Evolutionary conservation across 768 basidiomycete species (phyloP).

Genomic region (Neoboletus magnificus): DNA sequence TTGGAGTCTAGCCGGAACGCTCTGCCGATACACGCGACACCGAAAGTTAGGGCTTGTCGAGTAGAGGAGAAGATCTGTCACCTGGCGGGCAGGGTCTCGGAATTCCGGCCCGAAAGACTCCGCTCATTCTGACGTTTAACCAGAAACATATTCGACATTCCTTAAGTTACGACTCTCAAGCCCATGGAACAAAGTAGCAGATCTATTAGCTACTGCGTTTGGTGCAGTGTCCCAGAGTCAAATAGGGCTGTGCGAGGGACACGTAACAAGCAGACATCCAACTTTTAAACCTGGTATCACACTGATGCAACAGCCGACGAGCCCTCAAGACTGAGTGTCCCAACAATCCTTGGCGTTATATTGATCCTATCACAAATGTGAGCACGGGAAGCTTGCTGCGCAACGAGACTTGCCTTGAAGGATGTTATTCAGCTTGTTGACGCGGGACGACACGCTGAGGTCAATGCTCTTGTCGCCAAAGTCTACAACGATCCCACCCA

Average conservation of each 20-base stretch:
- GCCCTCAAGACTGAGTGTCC: background rate
- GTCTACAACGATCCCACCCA: conserved; percentile 93
- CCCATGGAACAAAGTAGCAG: background rate
- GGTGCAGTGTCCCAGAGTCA: background rate
- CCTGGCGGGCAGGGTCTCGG: no score
- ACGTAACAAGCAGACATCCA: conserved; percentile 3
- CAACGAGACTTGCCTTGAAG: conserved; percentile 62
- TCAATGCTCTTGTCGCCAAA: conserved; percentile 99
- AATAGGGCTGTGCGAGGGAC: background rate
- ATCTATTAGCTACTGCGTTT: background rate
- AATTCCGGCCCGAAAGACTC: no score
- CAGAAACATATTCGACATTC: background rate
- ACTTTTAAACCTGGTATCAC: conserved; percentile 10
- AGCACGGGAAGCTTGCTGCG: conserved; percentile 5
- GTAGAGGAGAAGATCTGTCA: background rate
- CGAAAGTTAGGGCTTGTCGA: background rate
- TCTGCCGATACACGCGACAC: background rate
- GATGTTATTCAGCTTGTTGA: conserved; percentile 90
- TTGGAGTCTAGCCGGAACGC: background rate
- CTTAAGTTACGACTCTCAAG: background rate
- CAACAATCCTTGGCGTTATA: conserved; percentile 11
- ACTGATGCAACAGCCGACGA: background rate
- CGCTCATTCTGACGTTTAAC: background rate
- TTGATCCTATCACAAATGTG: conserved; percentile 21
- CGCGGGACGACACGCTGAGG: conserved; percentile 88